Evolutionary conservation across 1,284 basidiomycete species (phyloP).

Genomic region (Cryptococcus sp.): DNA sequence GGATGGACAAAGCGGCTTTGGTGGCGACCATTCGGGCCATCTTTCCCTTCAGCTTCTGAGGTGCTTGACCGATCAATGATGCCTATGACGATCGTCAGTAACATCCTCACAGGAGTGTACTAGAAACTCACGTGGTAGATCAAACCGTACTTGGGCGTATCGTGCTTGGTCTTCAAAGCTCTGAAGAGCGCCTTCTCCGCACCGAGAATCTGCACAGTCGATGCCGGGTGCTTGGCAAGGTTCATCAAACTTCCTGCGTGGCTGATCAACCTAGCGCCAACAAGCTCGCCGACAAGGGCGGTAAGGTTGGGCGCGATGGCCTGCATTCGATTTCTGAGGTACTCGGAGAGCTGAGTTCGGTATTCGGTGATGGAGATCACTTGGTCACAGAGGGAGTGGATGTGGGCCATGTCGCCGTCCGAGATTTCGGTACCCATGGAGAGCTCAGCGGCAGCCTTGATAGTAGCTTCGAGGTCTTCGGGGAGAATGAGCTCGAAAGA

Average conservation of each 20-base stretch:
- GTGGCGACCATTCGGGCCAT: constrained; percentile 99
- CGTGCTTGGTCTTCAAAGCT: constrained; percentile 97
- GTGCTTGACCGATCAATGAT: constrained; percentile 93
- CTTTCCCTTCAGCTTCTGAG: constrained; percentile 98
- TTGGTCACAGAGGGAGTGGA: constrained; percentile 93
- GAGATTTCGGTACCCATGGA: constrained; percentile 99
- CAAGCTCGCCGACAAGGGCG: constrained; percentile 92
- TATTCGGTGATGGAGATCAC: constrained; percentile 95
- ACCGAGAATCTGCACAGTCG: constrained; percentile 96
- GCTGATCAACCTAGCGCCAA: constrained; percentile 92
- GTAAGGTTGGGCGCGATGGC: constrained; percentile 97
- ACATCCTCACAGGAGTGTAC: not conserved
- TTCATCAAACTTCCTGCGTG: constrained; percentile 94
- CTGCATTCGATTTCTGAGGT: constrained; percentile 94
- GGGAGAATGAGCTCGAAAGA: constrained; percentile 88
- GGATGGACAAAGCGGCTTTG: constrained; percentile 92
- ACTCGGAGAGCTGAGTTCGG: constrained; percentile 88
- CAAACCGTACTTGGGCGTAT: constrained; percentile 96
- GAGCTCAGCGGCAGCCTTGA: constrained; percentile 91
- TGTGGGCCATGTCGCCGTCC: constrained; percentile 91
- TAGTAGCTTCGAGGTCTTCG: constrained; percentile 86
- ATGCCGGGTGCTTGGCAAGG: constrained; percentile 95
- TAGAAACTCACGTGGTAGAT: constrained; percentile 79
- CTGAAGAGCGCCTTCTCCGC: constrained; percentile 98
- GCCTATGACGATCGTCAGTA: constrained; percentile 58